Percentiles rank a stretch among this genome's conserved stretches.
These are phyloP conservation scores for Alternaria consortialis DNA, from an alignment of 2,329 filamentous ascomycete genomes.

Conservation along the genomic window DNA sequence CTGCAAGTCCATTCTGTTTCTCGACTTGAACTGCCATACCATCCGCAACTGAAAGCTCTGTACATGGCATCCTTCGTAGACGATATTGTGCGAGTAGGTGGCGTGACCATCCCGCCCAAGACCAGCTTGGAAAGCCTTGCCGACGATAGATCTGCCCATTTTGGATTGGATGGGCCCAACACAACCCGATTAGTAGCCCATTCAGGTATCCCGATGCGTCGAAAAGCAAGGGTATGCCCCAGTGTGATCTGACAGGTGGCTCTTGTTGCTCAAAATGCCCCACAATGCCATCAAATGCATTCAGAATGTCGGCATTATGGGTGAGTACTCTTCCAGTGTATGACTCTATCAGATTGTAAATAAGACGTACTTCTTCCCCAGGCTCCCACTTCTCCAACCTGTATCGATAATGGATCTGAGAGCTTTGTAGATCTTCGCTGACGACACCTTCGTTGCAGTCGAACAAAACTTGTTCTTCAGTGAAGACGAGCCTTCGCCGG, in stretches of 20 bases:
- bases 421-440: background rate
- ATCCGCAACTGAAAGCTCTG: background rate
- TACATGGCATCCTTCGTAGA: background rate
- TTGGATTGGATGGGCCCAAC: background rate
- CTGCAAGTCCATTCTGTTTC: background rate
- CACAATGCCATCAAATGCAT: background rate
- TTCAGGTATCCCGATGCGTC: background rate
- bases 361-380: no score
- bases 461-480: background rate
- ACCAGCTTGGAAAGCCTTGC: background rate
- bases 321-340: background rate
- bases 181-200: background rate
- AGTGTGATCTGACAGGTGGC: background rate
- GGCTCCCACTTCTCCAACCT: background rate
- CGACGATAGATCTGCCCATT: background rate
- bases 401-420: background rate
- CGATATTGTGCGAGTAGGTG: rapidly evolving
- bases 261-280: background rate
- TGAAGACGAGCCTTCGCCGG: background rate
- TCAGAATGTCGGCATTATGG: background rate
- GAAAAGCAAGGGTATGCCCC: background rate
- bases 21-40: background rate
- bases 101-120: background rate
- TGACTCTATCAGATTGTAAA: background rate
- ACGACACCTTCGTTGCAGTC: background rate